phyloP scores from a whole-genome alignment of 1,284 basidiomycete species.

The Malassezia yamatoensis region DNA sequence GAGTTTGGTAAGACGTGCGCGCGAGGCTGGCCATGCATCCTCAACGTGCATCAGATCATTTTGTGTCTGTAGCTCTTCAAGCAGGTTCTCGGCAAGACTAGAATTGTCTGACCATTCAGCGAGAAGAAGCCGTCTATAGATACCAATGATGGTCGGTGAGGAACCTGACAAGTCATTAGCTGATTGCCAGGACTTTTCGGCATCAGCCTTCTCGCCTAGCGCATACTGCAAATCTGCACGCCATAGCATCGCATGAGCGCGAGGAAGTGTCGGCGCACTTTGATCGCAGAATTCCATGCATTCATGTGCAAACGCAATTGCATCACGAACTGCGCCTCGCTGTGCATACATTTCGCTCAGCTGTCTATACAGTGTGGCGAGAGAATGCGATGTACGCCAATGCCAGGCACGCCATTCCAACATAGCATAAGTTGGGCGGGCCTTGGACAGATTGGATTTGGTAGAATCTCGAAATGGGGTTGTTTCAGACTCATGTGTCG shows the following conservation, averaged over 20 bases:
- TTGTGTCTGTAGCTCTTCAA: too few relatives aligned
- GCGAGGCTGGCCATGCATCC: too few relatives aligned
- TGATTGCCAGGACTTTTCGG: background rate
- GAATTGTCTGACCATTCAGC: too few relatives aligned
- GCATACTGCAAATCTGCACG: conserved; percentile 26
- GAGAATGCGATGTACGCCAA: background rate
- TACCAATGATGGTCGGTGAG: too few relatives aligned
- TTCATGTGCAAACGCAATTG: conserved; percentile 34
- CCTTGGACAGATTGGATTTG: background rate
- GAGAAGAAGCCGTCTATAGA: too few relatives aligned
- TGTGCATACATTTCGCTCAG: conserved; percentile 18
- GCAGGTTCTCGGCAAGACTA: too few relatives aligned
- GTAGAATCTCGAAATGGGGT: background rate
- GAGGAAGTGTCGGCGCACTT: conserved; percentile 19
- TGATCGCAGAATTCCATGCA: conserved; percentile 27
- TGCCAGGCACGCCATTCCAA: background rate
- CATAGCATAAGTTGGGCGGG: background rate
- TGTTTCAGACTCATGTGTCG: background rate
- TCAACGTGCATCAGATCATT: too few relatives aligned
- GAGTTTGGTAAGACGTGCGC: too few relatives aligned
- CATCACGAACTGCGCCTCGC: conserved; percentile 35
- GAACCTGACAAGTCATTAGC: too few relatives aligned
- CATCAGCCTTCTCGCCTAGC: conserved; percentile 11
- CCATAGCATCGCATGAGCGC: conserved; percentile 23
- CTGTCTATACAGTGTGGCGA: background rate